These are phyloP conservation scores for Xylaria sp. DNA, from an alignment of 2,329 filamentous ascomycete species.

Conservation along the genomic window DNA sequence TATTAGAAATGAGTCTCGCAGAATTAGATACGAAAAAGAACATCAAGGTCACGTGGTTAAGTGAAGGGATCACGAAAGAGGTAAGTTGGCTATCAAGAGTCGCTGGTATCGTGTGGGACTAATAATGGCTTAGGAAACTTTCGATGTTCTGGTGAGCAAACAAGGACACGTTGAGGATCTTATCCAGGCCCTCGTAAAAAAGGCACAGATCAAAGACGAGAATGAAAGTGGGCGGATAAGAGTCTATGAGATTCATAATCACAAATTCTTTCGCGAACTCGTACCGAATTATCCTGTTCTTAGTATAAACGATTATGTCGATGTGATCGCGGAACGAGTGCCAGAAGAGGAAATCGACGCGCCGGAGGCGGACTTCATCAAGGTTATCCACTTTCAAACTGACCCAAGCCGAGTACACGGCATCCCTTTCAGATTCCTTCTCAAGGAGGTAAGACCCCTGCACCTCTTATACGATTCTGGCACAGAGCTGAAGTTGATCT, in stretches of 20 bases:
- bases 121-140: constrained; percentile 67
- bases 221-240: constrained; percentile 74
- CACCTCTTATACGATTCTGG: background rate
- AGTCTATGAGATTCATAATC: constrained; percentile 83
- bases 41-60: constrained; percentile 84
- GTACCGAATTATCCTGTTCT: constrained; percentile 76
- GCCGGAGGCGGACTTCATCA: constrained; percentile 70
- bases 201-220: constrained; percentile 81
- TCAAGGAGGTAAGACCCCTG: constrained; percentile 72
- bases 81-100: constrained; percentile 58
- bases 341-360: constrained; percentile 76
- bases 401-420: constrained; percentile 87
- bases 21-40: constrained; percentile 94
- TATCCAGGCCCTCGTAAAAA: constrained; percentile 79
- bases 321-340: constrained; percentile 81
- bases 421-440: constrained; percentile 88
- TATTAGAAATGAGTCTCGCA: constrained; percentile 91
- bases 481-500: constrained; percentile 41
- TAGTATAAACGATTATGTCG: constrained; percentile 85
- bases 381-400: constrained; percentile 91
- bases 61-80: constrained; percentile 91
- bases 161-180: constrained; percentile 84
- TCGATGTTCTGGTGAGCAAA: constrained; percentile 88
- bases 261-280: constrained; percentile 86
- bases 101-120: constrained; percentile 37